A percentile compares a stretch with the other conserved stretches of the same genome.
Conservation (phyloP, 2,329 filamentous ascomycete genomes). For the Nannizziopsis barbatae region DNA sequence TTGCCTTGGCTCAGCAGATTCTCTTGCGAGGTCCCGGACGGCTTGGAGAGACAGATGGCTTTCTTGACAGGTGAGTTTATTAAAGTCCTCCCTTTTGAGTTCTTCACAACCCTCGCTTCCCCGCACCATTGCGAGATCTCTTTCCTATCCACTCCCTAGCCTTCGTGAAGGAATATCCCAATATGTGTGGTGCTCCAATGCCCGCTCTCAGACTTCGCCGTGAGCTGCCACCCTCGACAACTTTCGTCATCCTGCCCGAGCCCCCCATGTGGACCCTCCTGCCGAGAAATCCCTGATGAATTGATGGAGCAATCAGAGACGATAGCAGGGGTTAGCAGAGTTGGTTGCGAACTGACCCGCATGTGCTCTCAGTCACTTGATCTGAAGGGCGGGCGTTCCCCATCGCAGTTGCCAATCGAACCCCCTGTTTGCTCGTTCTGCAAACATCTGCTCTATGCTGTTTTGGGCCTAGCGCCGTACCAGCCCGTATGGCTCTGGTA, state of each 20-base stretch:
- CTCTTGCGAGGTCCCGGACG: conserved; percentile 62
- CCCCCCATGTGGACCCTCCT: conserved; percentile 4
- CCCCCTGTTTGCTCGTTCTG: conserved; percentile 6
- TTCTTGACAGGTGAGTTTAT: conserved; percentile 82
- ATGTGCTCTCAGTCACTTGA: conserved; percentile 53
- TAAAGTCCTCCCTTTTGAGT: conserved; percentile 16
- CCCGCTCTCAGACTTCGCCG: conserved; percentile 2
- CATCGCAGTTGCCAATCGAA: too few species aligned
- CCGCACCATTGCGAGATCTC: conserved; percentile 7
- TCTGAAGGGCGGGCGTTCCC: conserved; percentile 27
- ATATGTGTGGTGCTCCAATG: conserved; percentile 4
- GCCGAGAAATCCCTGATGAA: conserved; percentile 12
- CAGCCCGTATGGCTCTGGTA: not conserved
- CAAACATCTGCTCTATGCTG: conserved; percentile 5
- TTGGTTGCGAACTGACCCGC: conserved; percentile 34
- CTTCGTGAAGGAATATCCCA: conserved; percentile 3
- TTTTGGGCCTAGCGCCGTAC: not conserved
- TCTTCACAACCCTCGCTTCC: conserved; percentile 16
- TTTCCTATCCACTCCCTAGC: conserved; percentile 5
- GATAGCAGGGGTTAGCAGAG: conserved; percentile 21
- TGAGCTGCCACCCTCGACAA: conserved; percentile 6
- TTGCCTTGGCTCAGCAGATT: conserved; percentile 66
- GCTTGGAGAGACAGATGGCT: conserved; percentile 62
- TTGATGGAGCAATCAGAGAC: conserved; percentile 16
- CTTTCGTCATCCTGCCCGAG: conserved; percentile 1